Base-by-base conservation (phyloP, 768 basidiomycete genomes). In the Imleria badia region DNA sequence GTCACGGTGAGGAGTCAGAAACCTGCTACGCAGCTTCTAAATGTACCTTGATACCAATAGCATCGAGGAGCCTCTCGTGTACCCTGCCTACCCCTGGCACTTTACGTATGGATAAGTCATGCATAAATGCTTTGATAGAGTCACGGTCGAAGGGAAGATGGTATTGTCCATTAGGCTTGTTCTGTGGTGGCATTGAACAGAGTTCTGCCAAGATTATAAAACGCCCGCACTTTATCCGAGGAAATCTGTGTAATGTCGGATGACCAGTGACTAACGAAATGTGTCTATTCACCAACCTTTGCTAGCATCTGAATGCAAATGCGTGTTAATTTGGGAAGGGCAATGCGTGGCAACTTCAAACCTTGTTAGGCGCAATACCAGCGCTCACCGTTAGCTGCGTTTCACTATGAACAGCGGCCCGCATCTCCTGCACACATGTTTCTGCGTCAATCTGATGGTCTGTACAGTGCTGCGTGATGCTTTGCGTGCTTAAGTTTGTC, bases 131-230 rank as follows among this genome's bases (percentile, higher is more conserved):
- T 45, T 79, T 79, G 60, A 98, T 87, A 9, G 78, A 73, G 29
- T 81, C 65, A 3, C 78, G 69, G 26, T 87, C 80, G 61, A 88
- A 91, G 3, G 82, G 72, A 22, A 97, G 80, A 60, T 81, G 80
- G 59, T 83, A 98, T 70, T 97, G 94, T 13, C 94, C 94, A 64
- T 96, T 91, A 3, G 94, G 95, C 72, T 98, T 98, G 70, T 98
- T 96, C 86, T 91, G 35, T 30, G 50, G 15, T 29, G 10, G 23
- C 36, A 31, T 17, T 58, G 9, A 52, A 59, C 45, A 54, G 8
- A 29, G 15, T 9, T 33, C n/a, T 30, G 13, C 33, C 14, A 39
- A 46, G 23, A 40, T 26, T 19, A 50, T 35, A 52, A 22, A 58
- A 30, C 8, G 29, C 33, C 59, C 60, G 17, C 38, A 87, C 89